These are phyloP conservation scores for Avena sativa DNA, from an alignment of 176 grass and related monocot genomes.

Conservation along the genomic window DNA sequence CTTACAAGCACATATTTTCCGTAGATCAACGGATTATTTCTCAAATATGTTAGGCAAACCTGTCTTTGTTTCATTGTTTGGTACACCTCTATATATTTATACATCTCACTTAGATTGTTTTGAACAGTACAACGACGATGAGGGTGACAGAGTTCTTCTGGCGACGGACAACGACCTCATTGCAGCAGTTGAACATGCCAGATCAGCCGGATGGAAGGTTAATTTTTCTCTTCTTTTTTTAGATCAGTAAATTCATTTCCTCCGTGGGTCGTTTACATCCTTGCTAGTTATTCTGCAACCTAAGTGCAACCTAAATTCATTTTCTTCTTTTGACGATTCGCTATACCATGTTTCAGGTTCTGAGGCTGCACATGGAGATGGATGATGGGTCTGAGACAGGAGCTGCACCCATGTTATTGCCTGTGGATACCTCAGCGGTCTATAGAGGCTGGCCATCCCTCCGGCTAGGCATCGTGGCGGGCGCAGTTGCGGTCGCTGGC, in stretches of 20 bases:
- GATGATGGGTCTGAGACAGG: constrained; percentile 15
- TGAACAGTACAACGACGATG: constrained; percentile 71
- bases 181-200: constrained; percentile 68
- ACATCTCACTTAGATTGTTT: neutral
- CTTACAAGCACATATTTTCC: neutral
- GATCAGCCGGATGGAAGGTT: constrained; percentile 76
- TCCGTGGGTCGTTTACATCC: neutral
- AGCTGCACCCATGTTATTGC: neutral
- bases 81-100: neutral
- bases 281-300: neutral
- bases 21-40: neutral
- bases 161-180: constrained; percentile 55
- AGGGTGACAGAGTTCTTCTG: constrained; percentile 83
- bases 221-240: neutral
- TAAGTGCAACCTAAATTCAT: no score
- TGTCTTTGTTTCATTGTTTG: no score
- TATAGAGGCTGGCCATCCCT: constrained; percentile 30
- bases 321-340: neutral
- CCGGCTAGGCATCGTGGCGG: constrained; percentile 28
- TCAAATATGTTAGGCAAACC: no score
- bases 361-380: constrained; percentile 66
- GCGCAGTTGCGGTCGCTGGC: constrained; percentile 46
- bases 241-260: neutral
- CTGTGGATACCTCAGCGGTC: neutral
- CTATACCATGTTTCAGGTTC: constrained; percentile 54